Conservation (phyloP, 2,329 filamentous ascomycete genomes). For the Colletotrichum sp. region DNA sequence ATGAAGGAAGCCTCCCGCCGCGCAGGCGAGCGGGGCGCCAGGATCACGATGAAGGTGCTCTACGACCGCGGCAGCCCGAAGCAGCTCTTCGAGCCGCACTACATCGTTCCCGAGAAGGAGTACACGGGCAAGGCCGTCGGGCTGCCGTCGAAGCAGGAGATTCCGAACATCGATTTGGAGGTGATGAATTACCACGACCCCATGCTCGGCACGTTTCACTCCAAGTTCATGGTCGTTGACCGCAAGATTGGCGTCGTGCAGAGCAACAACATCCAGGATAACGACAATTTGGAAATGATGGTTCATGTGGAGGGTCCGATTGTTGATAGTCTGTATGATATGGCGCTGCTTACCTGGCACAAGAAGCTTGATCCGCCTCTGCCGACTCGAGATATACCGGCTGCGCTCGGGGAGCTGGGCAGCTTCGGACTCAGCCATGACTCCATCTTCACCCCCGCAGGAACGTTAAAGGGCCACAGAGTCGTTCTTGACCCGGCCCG, state of each 20-base stretch:
- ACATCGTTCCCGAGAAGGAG: conserved; percentile 59
- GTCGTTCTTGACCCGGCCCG: background rate
- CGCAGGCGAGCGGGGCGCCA: conserved; percentile 59
- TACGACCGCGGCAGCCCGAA: conserved; percentile 73
- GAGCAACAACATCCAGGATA: conserved; percentile 81
- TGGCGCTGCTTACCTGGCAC: conserved; percentile 74
- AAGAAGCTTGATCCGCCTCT: conserved; percentile 63
- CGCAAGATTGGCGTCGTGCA: conserved; percentile 71
- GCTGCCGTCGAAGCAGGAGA: conserved; percentile 66
- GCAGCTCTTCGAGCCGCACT: conserved; percentile 70
- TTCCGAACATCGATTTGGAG: conserved; percentile 73
- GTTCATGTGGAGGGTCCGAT: conserved; percentile 76
- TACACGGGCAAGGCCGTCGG: conserved; percentile 63
- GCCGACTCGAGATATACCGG: conserved; percentile 57
- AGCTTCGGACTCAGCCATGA: conserved; percentile 18
- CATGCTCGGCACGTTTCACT: conserved; percentile 75
- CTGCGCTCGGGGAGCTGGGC: conserved; percentile 28
- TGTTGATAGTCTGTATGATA: conserved; percentile 77
- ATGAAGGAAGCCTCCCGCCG: conserved; percentile 71
- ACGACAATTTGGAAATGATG: conserved; percentile 84
- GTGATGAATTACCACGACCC: conserved; percentile 76
- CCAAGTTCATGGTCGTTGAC: conserved; percentile 80
- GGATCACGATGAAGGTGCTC: conserved; percentile 73
- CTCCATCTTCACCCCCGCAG: background rate
- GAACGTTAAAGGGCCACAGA: background rate